Percentiles rank a stretch among this genome's conserved stretches.
Conservation (phyloP, 148 eudicot genomes). For the Euryodendron excelsum region DNA sequence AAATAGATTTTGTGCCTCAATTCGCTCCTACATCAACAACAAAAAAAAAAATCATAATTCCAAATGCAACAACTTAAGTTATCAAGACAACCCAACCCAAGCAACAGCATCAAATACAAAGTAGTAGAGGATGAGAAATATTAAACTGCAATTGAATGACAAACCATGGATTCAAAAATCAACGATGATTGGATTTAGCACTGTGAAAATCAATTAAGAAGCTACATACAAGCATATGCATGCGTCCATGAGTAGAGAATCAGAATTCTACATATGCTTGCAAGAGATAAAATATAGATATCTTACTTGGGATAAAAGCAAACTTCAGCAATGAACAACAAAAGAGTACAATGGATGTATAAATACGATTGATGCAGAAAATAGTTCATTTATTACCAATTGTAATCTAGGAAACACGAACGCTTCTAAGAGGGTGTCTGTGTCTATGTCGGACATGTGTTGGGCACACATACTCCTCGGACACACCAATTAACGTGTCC, state of each 20-base stretch:
- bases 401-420: no score
- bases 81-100: constrained; percentile 1
- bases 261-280: no score
- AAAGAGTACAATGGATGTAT: neutral
- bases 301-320: no score
- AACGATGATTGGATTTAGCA: neutral
- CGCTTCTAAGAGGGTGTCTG: no score
- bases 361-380: neutral
- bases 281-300: neutral
- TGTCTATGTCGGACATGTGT: no score
- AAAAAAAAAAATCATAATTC: constrained; percentile 2
- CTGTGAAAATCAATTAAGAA: neutral
- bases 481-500: no score
- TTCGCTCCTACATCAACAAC: constrained; percentile 52
- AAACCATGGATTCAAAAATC: neutral
- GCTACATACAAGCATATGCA: neutral
- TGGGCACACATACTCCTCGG: no score
- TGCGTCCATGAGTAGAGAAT: neutral
- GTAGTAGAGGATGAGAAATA: neutral
- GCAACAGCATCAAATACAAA: neutral
- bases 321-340: neutral
- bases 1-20: constrained; percentile 73
- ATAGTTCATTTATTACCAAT: no score
- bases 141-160: neutral
- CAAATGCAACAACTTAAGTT: neutral